Evolutionary conservation across 257 asterid genomes (phyloP), one percentile per base, ranked within the genome.

Genomic region (Solanum etuberosum): DNA sequence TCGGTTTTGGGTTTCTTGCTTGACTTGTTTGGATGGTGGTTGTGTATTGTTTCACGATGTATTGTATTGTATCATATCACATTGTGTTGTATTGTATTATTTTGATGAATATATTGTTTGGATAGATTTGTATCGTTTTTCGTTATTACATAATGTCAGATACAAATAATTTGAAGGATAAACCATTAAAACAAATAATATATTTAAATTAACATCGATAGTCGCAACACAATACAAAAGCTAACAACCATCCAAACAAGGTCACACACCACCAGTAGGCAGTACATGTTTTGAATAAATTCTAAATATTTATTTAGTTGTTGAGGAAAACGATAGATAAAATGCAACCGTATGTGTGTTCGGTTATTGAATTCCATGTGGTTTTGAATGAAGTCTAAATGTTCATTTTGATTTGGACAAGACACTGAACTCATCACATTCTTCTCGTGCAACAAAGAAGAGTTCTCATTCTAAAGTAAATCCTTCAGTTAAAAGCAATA

Each of bases 391-490:
- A 18, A 54, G 65, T 20, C 11, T 21, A 20, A 54, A 54, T 18
- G 20, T 7, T 54, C 4, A 54, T 65, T 89, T 94, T 96, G 94
- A 92, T 81, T 63, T 91, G 90, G 96, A 94, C 72, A 94, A 92
- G 86, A 87, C 94, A 2, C 67, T 88, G 54, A 94, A 93, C 87
- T 86, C 90, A 46, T 82, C 96, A 5, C 88, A 90, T 80, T 88
- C 95, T 37, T 88, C 97, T 34, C 72, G 88, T 83, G 86, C 90
- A 3, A 80, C 84, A 37, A 88, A 78, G 84, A 93, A 92, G 91
- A 92, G 84, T 86, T 81, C 89, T 85, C 86, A 11, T 88, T 87
- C 96, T 83, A 91, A 90, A 87, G 77, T 76, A 61, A 70, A 90
- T 40, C 11, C 90, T 68, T 70, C 92, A 11, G 84, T 85, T 77